Percentiles rank a stretch among this genome's conserved stretches.
Evolutionary conservation across 306 rosid genomes (phyloP).

Genomic region (Fragaria iinumae): DNA sequence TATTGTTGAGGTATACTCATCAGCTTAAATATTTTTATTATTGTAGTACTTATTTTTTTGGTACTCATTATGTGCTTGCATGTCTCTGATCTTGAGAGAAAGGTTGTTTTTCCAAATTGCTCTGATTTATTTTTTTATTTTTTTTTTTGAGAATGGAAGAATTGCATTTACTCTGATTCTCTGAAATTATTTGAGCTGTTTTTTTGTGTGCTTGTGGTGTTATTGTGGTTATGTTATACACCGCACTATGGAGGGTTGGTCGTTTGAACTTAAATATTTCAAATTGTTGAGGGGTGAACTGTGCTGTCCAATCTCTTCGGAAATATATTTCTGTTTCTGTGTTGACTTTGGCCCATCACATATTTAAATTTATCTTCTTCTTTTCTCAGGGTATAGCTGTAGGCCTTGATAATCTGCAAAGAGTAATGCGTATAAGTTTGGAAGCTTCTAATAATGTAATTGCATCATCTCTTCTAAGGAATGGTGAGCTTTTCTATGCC

Average conservation of each 20-base stretch:
- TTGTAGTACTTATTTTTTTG: background rate
- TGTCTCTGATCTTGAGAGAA: background rate
- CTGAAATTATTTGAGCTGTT: constrained; percentile 8
- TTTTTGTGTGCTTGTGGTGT: background rate
- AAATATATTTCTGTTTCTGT: too few relatives aligned
- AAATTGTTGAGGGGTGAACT: background rate
- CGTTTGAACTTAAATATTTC: background rate
- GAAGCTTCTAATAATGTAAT: constrained; percentile 71
- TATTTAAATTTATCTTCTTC: constrained; percentile 22
- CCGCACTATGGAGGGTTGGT: background rate
- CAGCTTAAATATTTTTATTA: background rate
- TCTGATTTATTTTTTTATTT: background rate
- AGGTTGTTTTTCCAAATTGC: background rate
- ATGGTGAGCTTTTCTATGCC: constrained; percentile 48
- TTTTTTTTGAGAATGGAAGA: too few relatives aligned
- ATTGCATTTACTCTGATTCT: too few relatives aligned
- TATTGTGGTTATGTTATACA: background rate
- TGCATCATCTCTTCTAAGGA: constrained; percentile 61
- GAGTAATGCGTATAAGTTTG: constrained; percentile 62
- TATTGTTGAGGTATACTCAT: constrained; percentile 68
- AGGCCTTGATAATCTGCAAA: constrained; percentile 87
- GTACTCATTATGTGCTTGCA: constrained; percentile 1
- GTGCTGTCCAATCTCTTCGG: background rate
- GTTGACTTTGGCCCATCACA: background rate
- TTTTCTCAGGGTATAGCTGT: constrained; percentile 69